Percentiles rank a stretch among this genome's conserved stretches.
phyloP scores from a whole-genome alignment of 495 filamentous ascomycete species.

The Neurospora discreta region DNA sequence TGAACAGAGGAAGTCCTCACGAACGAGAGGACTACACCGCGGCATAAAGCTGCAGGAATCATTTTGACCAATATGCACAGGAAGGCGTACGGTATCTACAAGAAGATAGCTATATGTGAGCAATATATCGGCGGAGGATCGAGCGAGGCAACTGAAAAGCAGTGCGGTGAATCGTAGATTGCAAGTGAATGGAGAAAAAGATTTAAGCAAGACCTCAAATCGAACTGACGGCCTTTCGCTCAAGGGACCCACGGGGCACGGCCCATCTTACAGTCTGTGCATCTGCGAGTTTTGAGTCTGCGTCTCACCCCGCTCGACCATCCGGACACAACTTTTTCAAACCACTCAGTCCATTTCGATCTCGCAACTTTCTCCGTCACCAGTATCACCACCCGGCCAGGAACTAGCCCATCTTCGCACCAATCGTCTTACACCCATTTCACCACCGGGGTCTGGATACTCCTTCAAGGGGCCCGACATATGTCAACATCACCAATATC shows the following conservation, averaged over 20 bases:
- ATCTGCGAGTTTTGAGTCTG: neutral
- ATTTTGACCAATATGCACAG: neutral
- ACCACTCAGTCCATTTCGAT: neutral
- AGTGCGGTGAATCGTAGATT: neutral
- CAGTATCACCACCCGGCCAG: slow-evolving; percentile 17
- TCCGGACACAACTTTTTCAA: slow-evolving; percentile 2
- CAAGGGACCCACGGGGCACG: neutral
- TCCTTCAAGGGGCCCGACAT: neutral
- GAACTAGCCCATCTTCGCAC: slow-evolving; percentile 7
- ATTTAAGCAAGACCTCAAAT: neutral
- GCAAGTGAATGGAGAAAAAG: neutral
- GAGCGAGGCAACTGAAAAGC: neutral
- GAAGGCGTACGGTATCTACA: neutral
- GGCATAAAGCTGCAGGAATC: neutral
- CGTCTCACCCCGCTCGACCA: slow-evolving; percentile 20
- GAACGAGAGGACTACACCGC: neutral
- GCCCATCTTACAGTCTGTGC: neutral
- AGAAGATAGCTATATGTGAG: too few species aligned
- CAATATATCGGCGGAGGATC: too few species aligned
- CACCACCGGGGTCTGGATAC: neutral
- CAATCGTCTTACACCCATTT: slow-evolving; percentile 22
- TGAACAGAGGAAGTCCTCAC: neutral
- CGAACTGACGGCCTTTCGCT: neutral
- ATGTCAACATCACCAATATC: neutral
- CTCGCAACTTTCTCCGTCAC: slow-evolving; percentile 9